A percentile compares a stretch with the other conserved stretches of the same genome.
Evolutionary conservation across 768 basidiomycete species (phyloP).

Genomic region (Dacryopinax primogenitus): DNA sequence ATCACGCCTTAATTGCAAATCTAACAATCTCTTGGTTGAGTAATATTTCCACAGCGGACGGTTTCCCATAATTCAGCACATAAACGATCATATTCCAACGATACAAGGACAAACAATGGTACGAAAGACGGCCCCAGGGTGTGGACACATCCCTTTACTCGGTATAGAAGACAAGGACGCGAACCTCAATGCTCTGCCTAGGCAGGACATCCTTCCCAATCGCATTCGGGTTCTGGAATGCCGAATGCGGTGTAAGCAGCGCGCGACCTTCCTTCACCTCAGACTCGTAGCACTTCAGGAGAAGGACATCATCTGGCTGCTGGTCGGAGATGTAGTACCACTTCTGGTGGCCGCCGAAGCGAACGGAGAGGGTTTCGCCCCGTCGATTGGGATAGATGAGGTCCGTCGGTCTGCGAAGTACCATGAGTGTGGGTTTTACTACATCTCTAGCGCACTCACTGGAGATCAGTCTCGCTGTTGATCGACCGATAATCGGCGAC

Average conservation of each 20-base stretch:
- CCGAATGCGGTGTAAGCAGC: conserved; percentile 13
- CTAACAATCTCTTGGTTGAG: no score
- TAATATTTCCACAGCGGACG: no score
- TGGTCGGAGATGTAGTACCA: conserved; percentile 33
- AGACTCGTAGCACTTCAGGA: conserved; percentile 29
- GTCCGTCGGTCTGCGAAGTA: conserved; percentile 17
- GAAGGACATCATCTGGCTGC: conserved; percentile 8
- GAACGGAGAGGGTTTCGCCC: conserved; percentile 29
- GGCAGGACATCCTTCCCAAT: background rate
- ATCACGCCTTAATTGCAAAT: no score
- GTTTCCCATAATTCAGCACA: no score
- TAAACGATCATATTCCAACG: no score
- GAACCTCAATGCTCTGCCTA: conserved; percentile 14
- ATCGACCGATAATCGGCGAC: conserved; percentile 33
- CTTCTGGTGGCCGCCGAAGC: conserved; percentile 28
- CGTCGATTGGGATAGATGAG: conserved; percentile 28
- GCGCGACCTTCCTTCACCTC: conserved; percentile 18
- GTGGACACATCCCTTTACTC: no score
- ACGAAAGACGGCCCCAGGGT: no score
- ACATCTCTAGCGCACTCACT: background rate
- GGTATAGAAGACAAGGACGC: conserved; percentile 14
- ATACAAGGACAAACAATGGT: no score
- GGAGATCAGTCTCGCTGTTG: conserved; percentile 29
- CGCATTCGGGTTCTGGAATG: conserved; percentile 12
- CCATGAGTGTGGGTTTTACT: conserved; percentile 13